phyloP scores from a whole-genome alignment of 257 asterid species.

The Przewalskia tangutica region DNA sequence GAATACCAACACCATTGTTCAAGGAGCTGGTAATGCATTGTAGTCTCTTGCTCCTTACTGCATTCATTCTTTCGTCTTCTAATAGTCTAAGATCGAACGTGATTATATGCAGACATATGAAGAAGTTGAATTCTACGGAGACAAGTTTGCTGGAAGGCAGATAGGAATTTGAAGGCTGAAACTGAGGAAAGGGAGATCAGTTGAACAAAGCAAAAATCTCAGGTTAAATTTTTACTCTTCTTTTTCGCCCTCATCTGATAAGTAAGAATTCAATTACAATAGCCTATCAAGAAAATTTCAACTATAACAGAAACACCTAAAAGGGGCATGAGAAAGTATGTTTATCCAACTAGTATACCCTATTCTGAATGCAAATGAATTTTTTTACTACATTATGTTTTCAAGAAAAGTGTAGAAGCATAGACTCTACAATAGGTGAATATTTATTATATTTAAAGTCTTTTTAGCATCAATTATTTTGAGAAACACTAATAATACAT shows the following conservation, averaged over 20 bases:
- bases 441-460: too few relatives aligned
- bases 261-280: not conserved
- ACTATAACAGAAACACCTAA: not conserved
- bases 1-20: constrained; percentile 69
- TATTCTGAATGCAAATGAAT: not conserved
- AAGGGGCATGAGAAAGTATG: not conserved
- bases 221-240: constrained; percentile 28
- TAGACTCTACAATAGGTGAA: too few relatives aligned
- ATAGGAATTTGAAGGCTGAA: constrained; percentile 52
- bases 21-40: constrained; percentile 49
- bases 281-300: not conserved
- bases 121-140: constrained; percentile 31
- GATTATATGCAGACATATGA: too few relatives aligned
- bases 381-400: not conserved
- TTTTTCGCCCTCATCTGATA: not conserved
- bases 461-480: too few relatives aligned
- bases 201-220: constrained; percentile 56
- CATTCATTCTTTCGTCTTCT: not conserved
- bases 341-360: not conserved
- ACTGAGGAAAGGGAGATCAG: constrained; percentile 55
- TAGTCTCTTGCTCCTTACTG: not conserved
- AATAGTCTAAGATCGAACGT: not conserved
- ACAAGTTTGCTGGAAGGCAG: constrained; percentile 83
- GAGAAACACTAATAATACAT: too few relatives aligned
- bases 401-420: too few relatives aligned